These are phyloP conservation scores for Aspergillus bridgeri DNA, from an alignment of 495 filamentous ascomycete genomes.

Conservation along the genomic window DNA sequence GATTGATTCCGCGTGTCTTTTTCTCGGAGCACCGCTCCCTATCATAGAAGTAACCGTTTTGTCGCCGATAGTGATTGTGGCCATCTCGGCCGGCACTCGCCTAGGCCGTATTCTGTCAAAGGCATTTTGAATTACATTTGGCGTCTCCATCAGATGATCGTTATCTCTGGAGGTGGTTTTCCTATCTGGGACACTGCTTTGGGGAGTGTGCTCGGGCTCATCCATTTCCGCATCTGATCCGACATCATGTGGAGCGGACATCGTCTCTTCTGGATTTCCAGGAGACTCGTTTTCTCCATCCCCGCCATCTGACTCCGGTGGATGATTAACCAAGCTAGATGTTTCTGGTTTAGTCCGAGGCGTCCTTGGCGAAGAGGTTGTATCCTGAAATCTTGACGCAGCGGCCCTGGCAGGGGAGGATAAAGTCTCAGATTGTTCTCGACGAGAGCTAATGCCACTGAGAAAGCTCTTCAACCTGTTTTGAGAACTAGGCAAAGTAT, in stretches of 20 bases:
- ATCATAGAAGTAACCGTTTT: constrained; percentile 65
- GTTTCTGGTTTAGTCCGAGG: neutral
- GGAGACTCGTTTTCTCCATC: neutral
- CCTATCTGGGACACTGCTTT: constrained; percentile 2
- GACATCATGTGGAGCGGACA: neutral
- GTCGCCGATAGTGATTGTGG: constrained; percentile 86
- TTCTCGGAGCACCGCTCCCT: constrained; percentile 46
- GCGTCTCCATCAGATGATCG: constrained; percentile 25
- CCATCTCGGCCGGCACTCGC: constrained; percentile 63
- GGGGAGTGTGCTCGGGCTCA: neutral
- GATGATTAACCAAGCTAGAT: neutral
- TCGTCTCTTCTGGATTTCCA: neutral
- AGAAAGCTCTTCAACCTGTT: constrained; percentile 26
- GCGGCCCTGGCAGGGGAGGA: constrained; percentile 16
- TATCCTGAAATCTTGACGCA: neutral
- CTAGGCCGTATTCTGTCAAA: constrained; percentile 66
- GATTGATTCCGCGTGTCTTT: constrained; percentile 26
- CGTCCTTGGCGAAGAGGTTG: neutral
- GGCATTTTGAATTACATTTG: constrained; percentile 57
- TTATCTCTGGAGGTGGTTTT: constrained; percentile 7
- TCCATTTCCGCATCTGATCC: neutral
- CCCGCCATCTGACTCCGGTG: neutral
- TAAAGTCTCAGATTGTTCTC: constrained; percentile 13
- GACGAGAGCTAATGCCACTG: constrained; percentile 14
- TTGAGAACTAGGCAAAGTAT: constrained; percentile 24